phyloP scores from a whole-genome alignment of 2,329 filamentous ascomycete species.

The Cucurbitaria berberidis region DNA sequence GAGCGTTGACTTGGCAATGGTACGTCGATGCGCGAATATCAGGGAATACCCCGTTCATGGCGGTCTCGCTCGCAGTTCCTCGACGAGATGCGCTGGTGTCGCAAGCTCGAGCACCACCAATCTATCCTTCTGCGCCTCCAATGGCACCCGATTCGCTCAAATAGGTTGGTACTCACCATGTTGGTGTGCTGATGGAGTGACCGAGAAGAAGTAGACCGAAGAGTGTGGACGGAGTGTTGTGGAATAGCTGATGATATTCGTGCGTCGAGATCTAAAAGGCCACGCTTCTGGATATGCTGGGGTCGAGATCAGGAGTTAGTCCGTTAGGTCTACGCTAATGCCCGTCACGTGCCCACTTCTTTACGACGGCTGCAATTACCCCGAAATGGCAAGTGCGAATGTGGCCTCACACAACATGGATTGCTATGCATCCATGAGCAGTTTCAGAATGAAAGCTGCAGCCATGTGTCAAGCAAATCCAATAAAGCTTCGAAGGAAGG shows the following conservation, averaged over 20 bases:
- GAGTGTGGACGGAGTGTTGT: slow-evolving; percentile 11
- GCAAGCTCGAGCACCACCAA: slow-evolving; percentile 12
- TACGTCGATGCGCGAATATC: not conserved
- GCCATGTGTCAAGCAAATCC: not conserved
- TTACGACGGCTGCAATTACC: slow-evolving; percentile 3
- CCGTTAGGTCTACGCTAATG: slow-evolving; percentile 26
- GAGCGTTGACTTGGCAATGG: slow-evolving; percentile 4
- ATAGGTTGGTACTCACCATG: slow-evolving; percentile 25
- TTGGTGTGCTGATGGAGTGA: slow-evolving; percentile 9
- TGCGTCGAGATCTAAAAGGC: slow-evolving; percentile 31
- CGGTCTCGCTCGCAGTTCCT: not conserved
- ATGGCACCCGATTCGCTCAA: slow-evolving; percentile 3
- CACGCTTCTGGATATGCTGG: slow-evolving; percentile 38
- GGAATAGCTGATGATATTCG: slow-evolving; percentile 21
- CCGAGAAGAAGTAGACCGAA: slow-evolving; percentile 5
- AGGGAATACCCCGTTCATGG: not conserved
- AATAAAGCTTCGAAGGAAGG: not conserved
- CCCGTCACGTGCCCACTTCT: slow-evolving; percentile 19
- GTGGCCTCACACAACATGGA: too few relatives aligned
- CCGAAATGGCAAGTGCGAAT: slow-evolving; percentile 1
- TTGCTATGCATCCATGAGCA: not conserved
- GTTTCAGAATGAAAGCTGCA: not conserved
- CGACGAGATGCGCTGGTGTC: slow-evolving; percentile 1
- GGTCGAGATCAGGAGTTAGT: slow-evolving; percentile 23
- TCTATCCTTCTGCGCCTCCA: slow-evolving; percentile 2